phyloP scores from a whole-genome alignment of 176 grass and related monocot genomes.

The Triticum urartu region DNA sequence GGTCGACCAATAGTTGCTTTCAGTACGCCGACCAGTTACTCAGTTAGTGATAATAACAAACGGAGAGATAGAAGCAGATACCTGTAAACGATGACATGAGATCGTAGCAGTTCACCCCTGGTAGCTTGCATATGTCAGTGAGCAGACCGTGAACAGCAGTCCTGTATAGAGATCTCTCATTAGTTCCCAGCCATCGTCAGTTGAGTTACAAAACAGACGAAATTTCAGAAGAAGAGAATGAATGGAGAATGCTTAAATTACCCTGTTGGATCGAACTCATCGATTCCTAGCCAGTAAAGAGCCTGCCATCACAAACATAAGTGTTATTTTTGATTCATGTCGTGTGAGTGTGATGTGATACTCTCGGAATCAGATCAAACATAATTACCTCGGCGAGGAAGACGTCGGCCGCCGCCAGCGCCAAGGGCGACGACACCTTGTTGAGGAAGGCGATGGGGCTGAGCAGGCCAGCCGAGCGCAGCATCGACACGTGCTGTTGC shows the following conservation, averaged over 20 bases:
- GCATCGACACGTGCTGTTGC: conserved; percentile 34
- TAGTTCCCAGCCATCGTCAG: neutral
- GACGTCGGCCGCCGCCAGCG: conserved; percentile 32
- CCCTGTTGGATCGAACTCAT: conserved; percentile 45
- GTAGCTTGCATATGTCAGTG: conserved; percentile 38
- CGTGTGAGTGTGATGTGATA: neutral
- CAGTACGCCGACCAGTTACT: neutral
- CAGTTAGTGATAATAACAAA: neutral
- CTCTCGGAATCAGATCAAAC: neutral
- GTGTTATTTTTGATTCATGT: neutral
- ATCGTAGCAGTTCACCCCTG: conserved; percentile 49
- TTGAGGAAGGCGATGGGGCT: conserved; percentile 50
- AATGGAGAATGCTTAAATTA: conserved; percentile 15
- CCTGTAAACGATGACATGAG: conserved; percentile 48
- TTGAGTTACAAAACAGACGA: neutral
- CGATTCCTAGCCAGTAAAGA: conserved; percentile 38
- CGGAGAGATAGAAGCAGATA: neutral
- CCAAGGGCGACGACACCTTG: conserved; percentile 39
- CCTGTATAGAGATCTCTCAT: conserved; percentile 11
- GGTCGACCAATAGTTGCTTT: neutral
- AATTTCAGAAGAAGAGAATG: no score
- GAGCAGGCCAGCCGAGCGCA: conserved; percentile 47
- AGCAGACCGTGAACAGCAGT: conserved; percentile 28
- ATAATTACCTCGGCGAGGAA: conserved; percentile 47
- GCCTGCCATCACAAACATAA: conserved; percentile 17